Evolutionary conservation across 2,329 filamentous ascomycete species (phyloP).

Genomic region (Paraphoma chrysanthemicola): DNA sequence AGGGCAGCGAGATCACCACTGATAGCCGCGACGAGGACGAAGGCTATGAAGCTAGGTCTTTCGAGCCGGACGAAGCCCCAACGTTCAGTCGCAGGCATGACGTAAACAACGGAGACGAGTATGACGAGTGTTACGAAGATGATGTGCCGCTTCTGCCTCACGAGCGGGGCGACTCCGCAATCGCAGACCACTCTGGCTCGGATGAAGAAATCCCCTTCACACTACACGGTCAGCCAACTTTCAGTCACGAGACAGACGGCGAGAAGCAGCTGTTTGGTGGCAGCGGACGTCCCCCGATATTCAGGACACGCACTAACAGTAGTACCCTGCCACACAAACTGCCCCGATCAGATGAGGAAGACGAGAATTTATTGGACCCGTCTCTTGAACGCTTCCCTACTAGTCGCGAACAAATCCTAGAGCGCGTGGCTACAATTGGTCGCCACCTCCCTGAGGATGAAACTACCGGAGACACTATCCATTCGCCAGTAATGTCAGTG

Average conservation of each 20-base stretch:
- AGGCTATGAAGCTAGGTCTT: background rate
- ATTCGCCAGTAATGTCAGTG: constrained; percentile 32
- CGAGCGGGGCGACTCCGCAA: constrained; percentile 19
- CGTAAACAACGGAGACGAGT: constrained; percentile 2
- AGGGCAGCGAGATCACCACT: constrained; percentile 19
- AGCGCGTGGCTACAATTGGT: constrained; percentile 36
- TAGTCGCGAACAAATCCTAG: constrained; percentile 34
- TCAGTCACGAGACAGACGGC: constrained; percentile 16
- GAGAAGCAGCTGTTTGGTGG: constrained; percentile 15
- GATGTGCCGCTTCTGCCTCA: constrained; percentile 31
- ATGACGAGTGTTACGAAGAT: constrained; percentile 4
- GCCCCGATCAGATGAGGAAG: constrained; percentile 37
- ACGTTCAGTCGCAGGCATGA: constrained; percentile 12
- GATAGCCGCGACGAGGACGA: constrained; percentile 17
- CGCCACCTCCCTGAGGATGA: constrained; percentile 35
- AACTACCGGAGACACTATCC: constrained; percentile 13
- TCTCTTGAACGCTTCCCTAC: constrained; percentile 39
- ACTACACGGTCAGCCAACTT: constrained; percentile 10
- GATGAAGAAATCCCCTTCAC: constrained; percentile 16
- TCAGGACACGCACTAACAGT: constrained; percentile 26
- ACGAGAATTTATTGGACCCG: constrained; percentile 33
- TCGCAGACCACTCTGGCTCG: constrained; percentile 19
- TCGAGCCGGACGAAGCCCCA: constrained; percentile 10
- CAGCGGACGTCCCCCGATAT: constrained; percentile 16
- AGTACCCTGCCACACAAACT: constrained; percentile 36